Percentiles rank a stretch among this genome's conserved stretches.
phyloP scores from a whole-genome alignment of 1,139 yeast genomes.

The Eremothecium coryli region DNA sequence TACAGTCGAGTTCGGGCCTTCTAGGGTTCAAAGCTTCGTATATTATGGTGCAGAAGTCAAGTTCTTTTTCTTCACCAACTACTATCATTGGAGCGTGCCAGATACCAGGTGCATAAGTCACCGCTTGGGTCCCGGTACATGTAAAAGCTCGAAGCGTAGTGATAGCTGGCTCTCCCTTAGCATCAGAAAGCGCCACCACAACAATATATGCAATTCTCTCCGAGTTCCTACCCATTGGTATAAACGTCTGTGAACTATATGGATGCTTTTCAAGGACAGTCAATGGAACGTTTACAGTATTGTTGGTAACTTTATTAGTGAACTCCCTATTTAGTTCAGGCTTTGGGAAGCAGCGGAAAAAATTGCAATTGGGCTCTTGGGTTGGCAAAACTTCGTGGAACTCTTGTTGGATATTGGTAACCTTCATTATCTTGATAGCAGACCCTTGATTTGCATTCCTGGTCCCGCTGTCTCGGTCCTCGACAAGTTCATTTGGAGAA shows the following conservation, averaged over 20 bases:
- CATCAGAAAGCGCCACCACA: conserved; percentile 58
- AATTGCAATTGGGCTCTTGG: conserved; percentile 65
- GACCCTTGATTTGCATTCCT: conserved; percentile 81
- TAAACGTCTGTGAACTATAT: conserved; percentile 77
- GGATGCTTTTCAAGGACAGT: conserved; percentile 88
- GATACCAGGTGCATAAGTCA: conserved; percentile 67
- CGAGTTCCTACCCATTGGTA: conserved; percentile 69
- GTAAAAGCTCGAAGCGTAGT: conserved; percentile 53
- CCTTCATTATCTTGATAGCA: conserved; percentile 66
- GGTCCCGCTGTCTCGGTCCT: conserved; percentile 20
- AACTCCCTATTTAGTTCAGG: conserved; percentile 40
- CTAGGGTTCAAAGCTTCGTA: conserved; percentile 56
- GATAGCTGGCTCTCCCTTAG: conserved; percentile 48
- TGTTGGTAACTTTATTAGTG: conserved; percentile 14
- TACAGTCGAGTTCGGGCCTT: conserved; percentile 68
- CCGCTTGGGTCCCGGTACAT: conserved; percentile 77
- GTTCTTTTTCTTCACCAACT: conserved; percentile 35
- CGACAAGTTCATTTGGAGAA: conserved; percentile 38
- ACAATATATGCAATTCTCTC: conserved; percentile 54
- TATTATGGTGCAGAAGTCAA: conserved; percentile 79
- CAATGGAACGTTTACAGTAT: conserved; percentile 37
- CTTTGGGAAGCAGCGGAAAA: conserved; percentile 77
- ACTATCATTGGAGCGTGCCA: conserved; percentile 98
- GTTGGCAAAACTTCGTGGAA: too few species aligned
- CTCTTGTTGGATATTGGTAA: too few species aligned